Evolutionary conservation across 768 basidiomycete species (phyloP), one percentile per base, ranked within the genome.

Genomic region (Termitomyces heimii): DNA sequence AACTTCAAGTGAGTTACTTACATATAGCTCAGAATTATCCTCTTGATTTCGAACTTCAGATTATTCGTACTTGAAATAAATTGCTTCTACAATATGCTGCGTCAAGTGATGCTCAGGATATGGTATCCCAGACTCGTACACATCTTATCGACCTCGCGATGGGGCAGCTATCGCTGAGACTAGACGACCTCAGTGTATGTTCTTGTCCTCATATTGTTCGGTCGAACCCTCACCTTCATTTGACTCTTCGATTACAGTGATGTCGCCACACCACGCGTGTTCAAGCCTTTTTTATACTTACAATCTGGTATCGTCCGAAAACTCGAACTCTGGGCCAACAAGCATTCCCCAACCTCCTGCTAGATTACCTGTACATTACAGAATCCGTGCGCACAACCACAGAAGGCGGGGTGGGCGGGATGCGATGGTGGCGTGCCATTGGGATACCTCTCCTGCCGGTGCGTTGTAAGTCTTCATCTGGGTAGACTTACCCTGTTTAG

Each of bases 351-450:
- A 13, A 32, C 10, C 44, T n/a, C 24, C 54, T 47, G 43, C 35
- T 34, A 51, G 49, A 37, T 35, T 6, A 29, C 34, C n/a, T 5
- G 22, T 22, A 9, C n/a, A 18, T 55, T 55, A 55, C 31, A 2
- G 54, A 46, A 55, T 55, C 54, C 54, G 22, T 55, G 2, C 54
- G 45, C 35, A 47, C 54, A 55, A 53, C 45, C 54, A 47, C 54
- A 55, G 34, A 55, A 20, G 54, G 54, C 47, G 54, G 45, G 55
- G 55, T 35, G 29, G 54, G 54, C 45, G 46, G 34, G 55, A 56
- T 46, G 37, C 39, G 28, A 24, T 32, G 32, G 24, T 14, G 32
- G 13, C 13, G 2, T 20, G 14, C 5, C 22, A 49, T 22, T 49
- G 31, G 31, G 31, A n/a, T 22, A 13, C 13, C 6, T 49, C n/a